Conservation (phyloP, 768 basidiomycete genomes). For the Pisolithus tinctorius region DNA sequence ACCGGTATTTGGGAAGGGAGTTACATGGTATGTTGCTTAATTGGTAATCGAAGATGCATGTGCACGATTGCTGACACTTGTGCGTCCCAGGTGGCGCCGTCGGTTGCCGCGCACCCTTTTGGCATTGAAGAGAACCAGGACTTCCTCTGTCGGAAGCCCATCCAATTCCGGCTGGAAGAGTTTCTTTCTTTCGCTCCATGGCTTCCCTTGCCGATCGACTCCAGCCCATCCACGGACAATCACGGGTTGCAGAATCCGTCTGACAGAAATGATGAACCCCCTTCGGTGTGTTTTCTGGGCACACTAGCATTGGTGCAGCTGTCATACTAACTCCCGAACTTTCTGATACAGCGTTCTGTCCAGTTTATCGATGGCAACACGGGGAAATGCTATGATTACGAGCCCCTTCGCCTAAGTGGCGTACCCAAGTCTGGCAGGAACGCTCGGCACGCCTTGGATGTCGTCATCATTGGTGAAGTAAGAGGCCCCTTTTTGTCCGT, state of each 20-base stretch:
- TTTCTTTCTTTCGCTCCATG: slow-evolving; percentile 37
- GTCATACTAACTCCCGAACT: slow-evolving; percentile 14
- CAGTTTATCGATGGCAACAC: slow-evolving; percentile 23
- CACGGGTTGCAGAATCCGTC: slow-evolving; percentile 15
- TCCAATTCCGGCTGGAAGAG: slow-evolving; percentile 44
- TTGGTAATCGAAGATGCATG: slow-evolving; percentile 10
- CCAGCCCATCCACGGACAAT: slow-evolving; percentile 16
- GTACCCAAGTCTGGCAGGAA: slow-evolving; percentile 21
- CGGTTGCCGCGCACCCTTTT: slow-evolving; percentile 5
- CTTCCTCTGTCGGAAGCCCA: slow-evolving; percentile 40
- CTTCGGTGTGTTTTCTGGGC: slow-evolving; percentile 17
- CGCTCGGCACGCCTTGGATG: slow-evolving; percentile 27
- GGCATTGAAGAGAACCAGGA: slow-evolving; percentile 14
- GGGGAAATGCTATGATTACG: slow-evolving; percentile 21
- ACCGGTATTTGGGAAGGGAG: slow-evolving; percentile 57
- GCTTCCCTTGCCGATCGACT: slow-evolving; percentile 25
- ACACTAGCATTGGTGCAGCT: slow-evolving; percentile 8
- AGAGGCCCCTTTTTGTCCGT: slow-evolving; percentile 13
- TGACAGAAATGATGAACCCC: slow-evolving; percentile 14
- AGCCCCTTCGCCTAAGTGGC: slow-evolving; percentile 25
- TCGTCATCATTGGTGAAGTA: slow-evolving; percentile 31
- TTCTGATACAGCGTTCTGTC: slow-evolving; percentile 4
- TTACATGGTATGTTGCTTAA: slow-evolving; percentile 41
- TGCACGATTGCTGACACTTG: slow-evolving; percentile 10
- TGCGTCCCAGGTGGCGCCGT: slow-evolving; percentile 22